Evolutionary conservation across 2,329 filamentous ascomycete species (phyloP).

Genomic region (Triangularia setosa): DNA sequence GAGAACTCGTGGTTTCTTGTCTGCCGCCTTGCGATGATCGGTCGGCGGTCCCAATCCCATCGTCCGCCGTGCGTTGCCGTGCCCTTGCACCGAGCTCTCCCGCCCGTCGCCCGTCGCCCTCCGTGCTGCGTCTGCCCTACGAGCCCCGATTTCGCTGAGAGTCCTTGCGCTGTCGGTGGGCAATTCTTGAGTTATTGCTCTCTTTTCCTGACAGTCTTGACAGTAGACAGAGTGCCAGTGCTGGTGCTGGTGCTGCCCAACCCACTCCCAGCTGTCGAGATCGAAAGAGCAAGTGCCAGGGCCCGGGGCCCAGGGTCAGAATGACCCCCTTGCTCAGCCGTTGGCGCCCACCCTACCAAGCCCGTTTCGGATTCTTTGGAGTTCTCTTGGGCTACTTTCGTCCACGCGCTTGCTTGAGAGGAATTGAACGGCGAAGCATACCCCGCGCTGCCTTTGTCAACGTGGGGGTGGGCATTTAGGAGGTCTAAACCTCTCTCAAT

Average conservation of each 20-base stretch:
- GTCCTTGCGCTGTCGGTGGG: neutral
- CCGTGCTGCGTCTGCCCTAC: neutral
- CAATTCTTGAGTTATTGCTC: neutral
- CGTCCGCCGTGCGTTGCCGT: neutral
- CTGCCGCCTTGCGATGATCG: neutral
- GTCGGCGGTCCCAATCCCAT: no score
- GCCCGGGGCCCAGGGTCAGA: neutral
- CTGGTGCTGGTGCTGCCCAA: neutral
- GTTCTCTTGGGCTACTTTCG: neutral
- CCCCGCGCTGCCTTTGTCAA: neutral
- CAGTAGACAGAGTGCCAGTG: neutral
- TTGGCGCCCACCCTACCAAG: slow-evolving; percentile 5
- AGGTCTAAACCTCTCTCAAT: neutral
- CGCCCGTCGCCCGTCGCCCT: neutral
- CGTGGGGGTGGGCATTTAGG: neutral
- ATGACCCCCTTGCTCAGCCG: slow-evolving; percentile 8
- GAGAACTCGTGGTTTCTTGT: neutral
- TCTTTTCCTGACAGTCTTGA: neutral
- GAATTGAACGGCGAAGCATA: neutral
- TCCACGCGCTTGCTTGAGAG: neutral
- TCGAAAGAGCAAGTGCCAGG: neutral
- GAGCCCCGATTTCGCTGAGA: neutral
- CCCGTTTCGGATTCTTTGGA: slow-evolving; percentile 7
- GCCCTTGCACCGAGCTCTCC: neutral
- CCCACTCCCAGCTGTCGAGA: neutral